phyloP scores from a whole-genome alignment of 345 rosid species.

The Eucalyptus shirleyi region DNA sequence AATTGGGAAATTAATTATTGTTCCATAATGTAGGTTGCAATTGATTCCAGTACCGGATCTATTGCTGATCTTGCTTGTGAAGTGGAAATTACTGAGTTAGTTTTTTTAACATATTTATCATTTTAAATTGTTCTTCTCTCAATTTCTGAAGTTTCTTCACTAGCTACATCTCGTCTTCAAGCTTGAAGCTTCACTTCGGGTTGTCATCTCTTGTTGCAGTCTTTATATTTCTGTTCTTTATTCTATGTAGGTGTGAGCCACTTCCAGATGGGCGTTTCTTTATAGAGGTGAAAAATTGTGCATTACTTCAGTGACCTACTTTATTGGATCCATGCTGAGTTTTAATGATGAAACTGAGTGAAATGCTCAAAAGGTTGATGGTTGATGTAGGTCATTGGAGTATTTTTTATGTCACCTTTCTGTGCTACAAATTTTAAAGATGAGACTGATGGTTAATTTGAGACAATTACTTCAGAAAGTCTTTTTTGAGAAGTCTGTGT shows the following conservation, averaged over 20 bases:
- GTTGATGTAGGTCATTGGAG: not conserved
- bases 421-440: not conserved
- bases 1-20: not conserved
- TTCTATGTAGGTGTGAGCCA: slow-evolving; percentile 72
- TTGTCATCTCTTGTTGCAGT: not conserved
- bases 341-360: not conserved
- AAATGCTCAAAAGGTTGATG: not conserved
- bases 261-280: slow-evolving; percentile 86
- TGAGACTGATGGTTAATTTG: not conserved
- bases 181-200: not conserved
- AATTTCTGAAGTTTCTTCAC: not conserved
- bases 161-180: not conserved
- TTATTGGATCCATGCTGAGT: not conserved
- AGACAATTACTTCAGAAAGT: not conserved
- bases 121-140: not conserved
- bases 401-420: not conserved
- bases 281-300: slow-evolving; percentile 42
- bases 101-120: not conserved
- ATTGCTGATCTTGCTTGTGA: slow-evolving; percentile 86
- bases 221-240: not conserved
- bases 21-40: slow-evolving; percentile 48
- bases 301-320: not conserved
- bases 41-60: slow-evolving; percentile 57
- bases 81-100: slow-evolving; percentile 94
- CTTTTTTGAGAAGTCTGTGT: not conserved